A percentile compares a stretch with the other conserved stretches of the same genome.
phyloP scores from a whole-genome alignment of 257 asterid genomes.

The Scutellaria baicalensis region DNA sequence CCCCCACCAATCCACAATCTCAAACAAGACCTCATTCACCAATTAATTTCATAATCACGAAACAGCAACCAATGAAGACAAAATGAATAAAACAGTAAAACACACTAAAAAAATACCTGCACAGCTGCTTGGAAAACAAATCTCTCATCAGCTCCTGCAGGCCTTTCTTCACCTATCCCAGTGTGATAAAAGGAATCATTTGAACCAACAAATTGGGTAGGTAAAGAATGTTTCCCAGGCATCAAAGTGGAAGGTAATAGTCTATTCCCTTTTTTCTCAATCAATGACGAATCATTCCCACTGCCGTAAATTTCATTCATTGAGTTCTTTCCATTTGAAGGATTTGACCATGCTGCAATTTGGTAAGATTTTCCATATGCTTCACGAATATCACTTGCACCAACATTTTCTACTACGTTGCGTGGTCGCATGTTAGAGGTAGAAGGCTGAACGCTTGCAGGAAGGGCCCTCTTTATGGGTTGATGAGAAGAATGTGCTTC shows the following conservation, averaged over 20 bases:
- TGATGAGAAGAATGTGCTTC: neutral
- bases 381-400: slow-evolving; percentile 44
- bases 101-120: slow-evolving; percentile 51
- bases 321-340: slow-evolving; percentile 30
- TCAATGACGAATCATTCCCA: slow-evolving; percentile 25
- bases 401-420: slow-evolving; percentile 41
- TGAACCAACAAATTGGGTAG: slow-evolving; percentile 31
- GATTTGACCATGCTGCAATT: slow-evolving; percentile 34
- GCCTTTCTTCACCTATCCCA: slow-evolving; percentile 65
- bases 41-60: neutral
- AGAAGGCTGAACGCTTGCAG: slow-evolving; percentile 37
- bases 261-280: slow-evolving; percentile 52
- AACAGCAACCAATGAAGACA: neutral
- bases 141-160: slow-evolving; percentile 80
- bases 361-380: slow-evolving; percentile 28
- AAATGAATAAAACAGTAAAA: slow-evolving; percentile 9
- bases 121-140: slow-evolving; percentile 86
- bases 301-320: slow-evolving; percentile 27
- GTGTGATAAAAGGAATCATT: slow-evolving; percentile 46
- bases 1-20: slow-evolving; percentile 8
- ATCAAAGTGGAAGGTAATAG: slow-evolving; percentile 48
- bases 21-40: neutral
- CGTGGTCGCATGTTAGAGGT: slow-evolving; percentile 23
- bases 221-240: slow-evolving; percentile 36
- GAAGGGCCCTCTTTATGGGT: slow-evolving; percentile 43